Evolutionary conservation across 371 early-diverging fungal species (phyloP), one percentile per base, ranked within the genome.

Genomic region (Mortierella polycephala): DNA sequence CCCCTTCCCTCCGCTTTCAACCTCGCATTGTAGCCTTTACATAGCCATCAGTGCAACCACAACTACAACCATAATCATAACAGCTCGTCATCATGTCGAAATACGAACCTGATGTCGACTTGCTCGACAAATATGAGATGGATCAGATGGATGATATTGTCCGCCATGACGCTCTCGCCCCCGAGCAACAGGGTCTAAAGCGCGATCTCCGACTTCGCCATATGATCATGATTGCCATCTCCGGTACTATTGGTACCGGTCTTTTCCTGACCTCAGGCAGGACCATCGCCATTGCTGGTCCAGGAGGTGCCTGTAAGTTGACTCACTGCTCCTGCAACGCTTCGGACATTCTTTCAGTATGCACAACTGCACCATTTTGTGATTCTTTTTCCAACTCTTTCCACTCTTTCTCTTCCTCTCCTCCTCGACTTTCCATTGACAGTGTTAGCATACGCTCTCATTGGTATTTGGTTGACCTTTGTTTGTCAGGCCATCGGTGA

Each of bases 401-500:
- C 45, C 41, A 1, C 21, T 23, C 51, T 44, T 21, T 41, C 11
- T 37, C 56, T 60, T 45, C 16, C 52, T 37, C 21, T 30, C 30
- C 30, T 30, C 4, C 30, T 1, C 30, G 30, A 30, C 30, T 47
- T 1, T 47, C n/a, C 10, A 7, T 30, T 5, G 18, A 21, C 88
- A 21, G 84, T 95, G 66, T 79, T 93, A 2, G 92, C 91, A 14
- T 96, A 92, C 58, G 65, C 70, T 8, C 56, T 89, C 23, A 89
- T 92, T n/a, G 95, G 95, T 65, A 50, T 90, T 37, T 86, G 94
- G 84, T 92, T 96, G 6, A 93, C 87, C 62, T 93, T 90, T 67
- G 91, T 94, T 20, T 89, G 92, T 82, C 91, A 93, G 75, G 90
- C 93, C 60, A 86, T 96, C 60, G 96, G 95, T 72, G 96, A 96